Conservation (phyloP, 1,284 basidiomycete species). For the Ceratobasidium sp. region DNA sequence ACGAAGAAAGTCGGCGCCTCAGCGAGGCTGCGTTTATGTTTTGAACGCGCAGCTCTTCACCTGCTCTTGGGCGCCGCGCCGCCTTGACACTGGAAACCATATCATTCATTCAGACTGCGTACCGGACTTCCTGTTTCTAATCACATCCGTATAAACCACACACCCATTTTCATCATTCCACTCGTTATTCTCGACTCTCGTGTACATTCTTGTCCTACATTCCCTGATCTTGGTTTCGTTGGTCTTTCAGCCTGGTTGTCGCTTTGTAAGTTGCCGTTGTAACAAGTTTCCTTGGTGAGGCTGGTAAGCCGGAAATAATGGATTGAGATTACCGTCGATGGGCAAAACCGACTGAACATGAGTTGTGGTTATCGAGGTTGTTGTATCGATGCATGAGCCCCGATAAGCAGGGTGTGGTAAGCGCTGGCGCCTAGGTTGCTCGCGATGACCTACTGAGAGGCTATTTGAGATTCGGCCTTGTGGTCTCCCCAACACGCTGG, state of each 20-base stretch:
- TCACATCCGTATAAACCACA: neutral
- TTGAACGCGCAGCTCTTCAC: slow-evolving; percentile 44
- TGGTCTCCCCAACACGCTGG: too few species aligned
- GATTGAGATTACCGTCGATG: neutral
- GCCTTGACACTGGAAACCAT: neutral
- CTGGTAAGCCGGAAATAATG: neutral
- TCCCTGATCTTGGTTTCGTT: neutral
- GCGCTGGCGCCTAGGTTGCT: neutral
- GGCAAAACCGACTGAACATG: neutral
- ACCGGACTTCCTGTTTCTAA: neutral
- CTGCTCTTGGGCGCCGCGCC: neutral
- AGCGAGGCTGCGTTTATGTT: slow-evolving; percentile 72
- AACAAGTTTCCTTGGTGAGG: neutral
- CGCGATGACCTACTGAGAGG: too few species aligned
- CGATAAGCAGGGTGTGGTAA: too few species aligned
- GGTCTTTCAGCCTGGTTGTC: slow-evolving; percentile 3
- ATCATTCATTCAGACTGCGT: neutral
- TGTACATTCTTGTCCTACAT: slow-evolving; percentile 5
- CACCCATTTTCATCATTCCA: neutral
- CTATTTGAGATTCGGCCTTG: too few species aligned
- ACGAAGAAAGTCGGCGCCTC: slow-evolving; percentile 68
- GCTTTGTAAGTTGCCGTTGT: neutral
- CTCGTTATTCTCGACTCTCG: neutral
- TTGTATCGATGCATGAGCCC: neutral
- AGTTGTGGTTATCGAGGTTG: neutral